Evolutionary conservation across 805 yeast species (phyloP), one percentile per base, ranked within the genome.

Genomic region (Wickerhamiella nectarea): DNA sequence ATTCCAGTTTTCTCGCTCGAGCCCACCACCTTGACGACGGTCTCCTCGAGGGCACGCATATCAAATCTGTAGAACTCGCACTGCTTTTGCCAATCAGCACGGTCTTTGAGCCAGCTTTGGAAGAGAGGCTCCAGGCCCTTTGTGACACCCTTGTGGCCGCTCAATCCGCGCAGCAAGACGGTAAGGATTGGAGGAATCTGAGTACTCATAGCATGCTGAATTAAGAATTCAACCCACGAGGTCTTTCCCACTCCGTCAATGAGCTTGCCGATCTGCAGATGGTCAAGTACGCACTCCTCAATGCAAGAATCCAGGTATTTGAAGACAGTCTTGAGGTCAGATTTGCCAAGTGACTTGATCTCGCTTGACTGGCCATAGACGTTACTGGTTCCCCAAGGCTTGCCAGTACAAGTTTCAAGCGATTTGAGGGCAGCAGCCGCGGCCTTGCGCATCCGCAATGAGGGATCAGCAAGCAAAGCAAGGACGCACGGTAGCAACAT

Each of bases 1-100:
- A 80, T 68, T 41, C 78, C 84, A 44, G 63, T 67, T 54, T 74
- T 74, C 46, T 82, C 93, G 48, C 71, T 75, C 8, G 71, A 64
- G 6, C 80, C 70, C 12, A 85, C 72, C 43, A 80, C 60, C n/a
- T 70, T 65, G 17, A 80, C 68, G 10, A 85, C 57, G 4, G 70
- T 65, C 2, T 52, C 47, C 56, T 86, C 95, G 43, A 84, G 74
- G 0, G 61, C 66, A 17, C 56, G 58, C 49, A 76, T 70, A 36
- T 71, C 67, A 26, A 76, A 63, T 41, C 75, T 74, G 38, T 74
- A 71, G 11, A 57, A 59, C 2, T 56, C 58, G 48, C 81, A 72
- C 48, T 63, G 62, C 1, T 43, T 34, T 34, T 58, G 59, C 74
- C 77, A 72, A 0, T 48, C 44, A 4, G 53, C 55, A 57, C 87